phyloP scores from a whole-genome alignment of 805 yeast species.

The Clavispora santaluciae region DNA sequence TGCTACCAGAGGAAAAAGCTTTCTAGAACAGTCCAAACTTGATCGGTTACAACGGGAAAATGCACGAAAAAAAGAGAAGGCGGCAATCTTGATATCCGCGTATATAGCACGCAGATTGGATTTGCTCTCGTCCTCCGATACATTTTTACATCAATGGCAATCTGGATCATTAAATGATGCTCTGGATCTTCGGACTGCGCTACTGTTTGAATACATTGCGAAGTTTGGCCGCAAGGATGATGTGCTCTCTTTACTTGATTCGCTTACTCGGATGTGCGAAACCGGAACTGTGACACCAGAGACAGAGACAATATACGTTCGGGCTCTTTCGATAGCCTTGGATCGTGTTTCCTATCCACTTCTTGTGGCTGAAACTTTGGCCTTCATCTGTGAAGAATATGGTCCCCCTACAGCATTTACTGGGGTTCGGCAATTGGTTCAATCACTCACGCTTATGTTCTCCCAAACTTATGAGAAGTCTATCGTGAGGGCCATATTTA shows the following conservation, averaged over 20 bases:
- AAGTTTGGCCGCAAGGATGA: constrained; percentile 7
- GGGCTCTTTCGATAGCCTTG: constrained; percentile 3
- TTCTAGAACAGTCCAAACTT: constrained; percentile 57
- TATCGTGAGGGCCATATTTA: constrained; percentile 2
- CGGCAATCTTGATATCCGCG: constrained; percentile 49
- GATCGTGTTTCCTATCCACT: background rate
- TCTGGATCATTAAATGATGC: background rate
- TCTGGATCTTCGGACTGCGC: background rate
- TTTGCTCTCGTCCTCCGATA: constrained; percentile 21
- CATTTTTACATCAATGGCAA: constrained; percentile 15
- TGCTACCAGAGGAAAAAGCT: constrained; percentile 23
- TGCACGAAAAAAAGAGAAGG: constrained; percentile 43
- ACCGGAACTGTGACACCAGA: background rate
- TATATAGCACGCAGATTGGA: constrained; percentile 39
- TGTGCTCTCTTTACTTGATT: background rate
- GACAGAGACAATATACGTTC: background rate
- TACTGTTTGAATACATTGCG: constrained; percentile 17
- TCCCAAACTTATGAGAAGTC: background rate
- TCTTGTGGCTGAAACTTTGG: constrained; percentile 2
- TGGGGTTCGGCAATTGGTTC: background rate
- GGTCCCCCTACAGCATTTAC: background rate
- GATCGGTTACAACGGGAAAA: constrained; percentile 66
- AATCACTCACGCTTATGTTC: background rate
- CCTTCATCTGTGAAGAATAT: background rate
- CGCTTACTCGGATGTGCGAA: background rate